These are phyloP conservation scores for Psilocybe cubensis DNA, from an alignment of 768 basidiomycete species.

Conservation along the genomic window DNA sequence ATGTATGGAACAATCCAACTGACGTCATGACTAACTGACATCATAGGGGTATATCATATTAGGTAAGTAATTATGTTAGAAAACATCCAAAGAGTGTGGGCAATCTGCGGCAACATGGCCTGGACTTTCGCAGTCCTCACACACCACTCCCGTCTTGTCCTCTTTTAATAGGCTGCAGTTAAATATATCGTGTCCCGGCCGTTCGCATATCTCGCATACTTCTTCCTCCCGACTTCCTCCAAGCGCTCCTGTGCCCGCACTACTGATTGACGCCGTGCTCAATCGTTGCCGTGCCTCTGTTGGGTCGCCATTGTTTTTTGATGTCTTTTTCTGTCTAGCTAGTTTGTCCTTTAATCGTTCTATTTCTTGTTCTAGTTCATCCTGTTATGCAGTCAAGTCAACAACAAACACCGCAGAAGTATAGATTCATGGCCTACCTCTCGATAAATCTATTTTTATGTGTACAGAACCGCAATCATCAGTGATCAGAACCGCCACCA, in stretches of 20 bases:
- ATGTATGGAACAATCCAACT: constrained; percentile 6
- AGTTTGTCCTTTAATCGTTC: constrained; percentile 77
- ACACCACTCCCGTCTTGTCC: constrained; percentile 54
- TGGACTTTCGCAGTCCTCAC: constrained; percentile 83
- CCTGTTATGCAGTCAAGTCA: constrained; percentile 43
- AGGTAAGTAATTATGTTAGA: constrained; percentile 44
- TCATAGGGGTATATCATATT: constrained; percentile 27
- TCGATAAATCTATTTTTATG: constrained; percentile 68
- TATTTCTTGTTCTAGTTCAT: constrained; percentile 86
- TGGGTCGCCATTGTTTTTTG: constrained; percentile 46
- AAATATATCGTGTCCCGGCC: constrained; percentile 85
- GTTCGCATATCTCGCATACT: constrained; percentile 87
- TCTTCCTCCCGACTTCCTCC: constrained; percentile 19
- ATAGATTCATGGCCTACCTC: constrained; percentile 50
- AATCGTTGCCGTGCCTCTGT: constrained; percentile 32
- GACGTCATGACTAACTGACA: constrained; percentile 25
- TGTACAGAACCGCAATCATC: not conserved
- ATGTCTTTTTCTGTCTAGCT: constrained; percentile 63
- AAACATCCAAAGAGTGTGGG: constrained; percentile 86
- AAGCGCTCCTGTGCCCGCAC: constrained; percentile 26
- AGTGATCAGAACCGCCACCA: not conserved
- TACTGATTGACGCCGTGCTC: constrained; percentile 29
- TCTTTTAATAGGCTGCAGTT: constrained; percentile 77
- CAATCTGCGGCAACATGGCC: constrained; percentile 81
- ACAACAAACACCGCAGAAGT: not conserved